Conservation (phyloP, 2,329 filamentous ascomycete genomes). For the Phialophora macrospora region DNA sequence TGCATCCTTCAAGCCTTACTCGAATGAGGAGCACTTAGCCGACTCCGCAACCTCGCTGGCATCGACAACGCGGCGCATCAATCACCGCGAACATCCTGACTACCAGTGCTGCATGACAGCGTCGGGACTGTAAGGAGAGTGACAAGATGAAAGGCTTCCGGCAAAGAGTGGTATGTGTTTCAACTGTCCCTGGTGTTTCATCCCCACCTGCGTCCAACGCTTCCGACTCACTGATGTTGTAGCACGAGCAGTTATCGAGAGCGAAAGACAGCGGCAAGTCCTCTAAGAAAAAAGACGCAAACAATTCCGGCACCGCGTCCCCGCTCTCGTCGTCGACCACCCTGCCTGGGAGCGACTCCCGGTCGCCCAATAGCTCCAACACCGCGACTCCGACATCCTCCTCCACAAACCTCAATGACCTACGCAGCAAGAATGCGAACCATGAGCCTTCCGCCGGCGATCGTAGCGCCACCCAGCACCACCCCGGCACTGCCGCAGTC, state of each 20-base stretch:
- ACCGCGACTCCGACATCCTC: slow-evolving; percentile 84
- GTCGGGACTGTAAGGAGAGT: slow-evolving; percentile 34
- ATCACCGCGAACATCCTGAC: slow-evolving; percentile 17
- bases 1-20: slow-evolving; percentile 10
- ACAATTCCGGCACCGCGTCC: slow-evolving; percentile 71
- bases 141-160: slow-evolving; percentile 94
- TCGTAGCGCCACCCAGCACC: slow-evolving; percentile 33
- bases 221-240: slow-evolving; percentile 41
- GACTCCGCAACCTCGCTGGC: slow-evolving; percentile 7
- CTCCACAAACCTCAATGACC: slow-evolving; percentile 82
- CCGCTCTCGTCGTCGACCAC: slow-evolving; percentile 66
- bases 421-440: slow-evolving; percentile 74
- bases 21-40: slow-evolving; percentile 21
- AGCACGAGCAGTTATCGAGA: slow-evolving; percentile 85
- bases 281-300: slow-evolving; percentile 64
- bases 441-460: slow-evolving; percentile 50
- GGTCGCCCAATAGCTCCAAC: slow-evolving; percentile 65
- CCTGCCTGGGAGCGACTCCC: slow-evolving; percentile 48
- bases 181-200: neutral
- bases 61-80: slow-evolving; percentile 27
- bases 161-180: slow-evolving; percentile 85
- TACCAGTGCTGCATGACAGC: slow-evolving; percentile 19
- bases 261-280: slow-evolving; percentile 87
- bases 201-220: slow-evolving; percentile 16
- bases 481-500: slow-evolving; percentile 39